phyloP scores from a whole-genome alignment of 257 asterid species.

The Ligustrum vulgare region DNA sequence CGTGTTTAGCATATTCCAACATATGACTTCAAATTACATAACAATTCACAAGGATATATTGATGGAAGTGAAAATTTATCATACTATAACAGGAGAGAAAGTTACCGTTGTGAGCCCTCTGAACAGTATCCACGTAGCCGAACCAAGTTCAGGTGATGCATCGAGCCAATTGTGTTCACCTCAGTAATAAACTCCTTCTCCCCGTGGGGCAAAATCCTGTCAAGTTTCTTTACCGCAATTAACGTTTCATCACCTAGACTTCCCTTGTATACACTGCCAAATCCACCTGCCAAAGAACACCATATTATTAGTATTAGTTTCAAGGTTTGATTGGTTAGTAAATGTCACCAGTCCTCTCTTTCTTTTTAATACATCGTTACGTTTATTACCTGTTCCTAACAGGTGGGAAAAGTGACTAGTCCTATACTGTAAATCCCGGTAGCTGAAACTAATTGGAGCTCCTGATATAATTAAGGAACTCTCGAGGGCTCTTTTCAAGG shows the following conservation, averaged over 20 bases:
- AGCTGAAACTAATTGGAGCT: constrained; percentile 68
- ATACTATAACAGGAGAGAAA: background rate
- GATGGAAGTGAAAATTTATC: background rate
- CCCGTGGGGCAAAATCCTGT: constrained; percentile 78
- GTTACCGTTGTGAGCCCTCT: constrained; percentile 66
- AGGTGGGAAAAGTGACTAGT: constrained; percentile 64
- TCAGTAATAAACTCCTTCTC: constrained; percentile 84
- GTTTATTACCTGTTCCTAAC: constrained; percentile 73
- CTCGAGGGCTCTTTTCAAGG: constrained; percentile 60
- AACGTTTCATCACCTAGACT: constrained; percentile 64
- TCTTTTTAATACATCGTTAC: background rate
- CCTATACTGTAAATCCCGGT: constrained; percentile 62
- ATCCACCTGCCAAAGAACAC: constrained; percentile 66
- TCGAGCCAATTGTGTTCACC: constrained; percentile 85
- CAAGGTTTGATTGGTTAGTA: background rate
- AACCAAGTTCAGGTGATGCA: constrained; percentile 93
- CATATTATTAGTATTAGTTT: background rate
- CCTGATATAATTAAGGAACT: constrained; percentile 64
- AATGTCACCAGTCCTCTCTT: background rate
- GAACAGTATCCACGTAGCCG: constrained; percentile 84
- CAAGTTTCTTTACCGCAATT: constrained; percentile 88
- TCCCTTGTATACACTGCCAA: constrained; percentile 87
- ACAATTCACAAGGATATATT: background rate
- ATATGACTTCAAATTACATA: background rate
- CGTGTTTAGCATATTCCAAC: background rate